Evolutionary conservation across 768 basidiomycete genomes (phyloP), one percentile per base, ranked within the genome.

Genomic region (Fomitopsis serialis): DNA sequence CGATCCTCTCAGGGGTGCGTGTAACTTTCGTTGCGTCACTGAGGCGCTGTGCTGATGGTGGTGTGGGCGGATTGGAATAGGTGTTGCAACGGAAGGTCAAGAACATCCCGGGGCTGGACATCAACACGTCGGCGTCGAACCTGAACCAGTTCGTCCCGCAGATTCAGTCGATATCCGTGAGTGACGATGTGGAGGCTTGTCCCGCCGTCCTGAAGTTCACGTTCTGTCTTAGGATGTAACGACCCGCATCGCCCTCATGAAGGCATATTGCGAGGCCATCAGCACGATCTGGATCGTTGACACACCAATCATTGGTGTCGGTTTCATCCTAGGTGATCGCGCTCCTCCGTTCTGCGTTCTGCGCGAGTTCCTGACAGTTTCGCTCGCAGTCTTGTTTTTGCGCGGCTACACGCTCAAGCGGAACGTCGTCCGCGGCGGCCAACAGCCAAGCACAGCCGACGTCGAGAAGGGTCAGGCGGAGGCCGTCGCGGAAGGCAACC

Each of bases 211-310:
- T 5, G 15, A 17, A 40, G 8, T 40, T 8, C 37, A 40, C 15
- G 9, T 37, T 3, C 35, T 32, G 3, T 12, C 11, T 11, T 58
- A 85, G 82, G 76, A 90, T 58, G 67, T 76, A 7, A 60, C 61
- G 11, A 63, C 74, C 25, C 82, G 81, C 12, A 60, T 70, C 23
- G 71, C 71, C 40, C 70, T 86, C 9, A 75, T 82, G 29, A 73
- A 86, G 53, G 85, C 85, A 0, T 88, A 81, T 67, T 74, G 85
- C 13, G 71, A 73, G 27, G 80, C 85, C 2, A 81, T 89, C 36
- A 75, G 76, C 57, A 68, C 56, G 44, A 81, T 89, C 22, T 89
- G 87, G 85, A 56, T 86, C 21, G 81, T 83, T 9, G 74, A 74
- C 65, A 82, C 82, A 10, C 84, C 81, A 0, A 68, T 88, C 24